A percentile compares a stretch with the other conserved stretches of the same genome.
These are phyloP conservation scores for Pyronema omphalodes DNA, from an alignment of 495 filamentous ascomycete species.

Conservation along the genomic window DNA sequence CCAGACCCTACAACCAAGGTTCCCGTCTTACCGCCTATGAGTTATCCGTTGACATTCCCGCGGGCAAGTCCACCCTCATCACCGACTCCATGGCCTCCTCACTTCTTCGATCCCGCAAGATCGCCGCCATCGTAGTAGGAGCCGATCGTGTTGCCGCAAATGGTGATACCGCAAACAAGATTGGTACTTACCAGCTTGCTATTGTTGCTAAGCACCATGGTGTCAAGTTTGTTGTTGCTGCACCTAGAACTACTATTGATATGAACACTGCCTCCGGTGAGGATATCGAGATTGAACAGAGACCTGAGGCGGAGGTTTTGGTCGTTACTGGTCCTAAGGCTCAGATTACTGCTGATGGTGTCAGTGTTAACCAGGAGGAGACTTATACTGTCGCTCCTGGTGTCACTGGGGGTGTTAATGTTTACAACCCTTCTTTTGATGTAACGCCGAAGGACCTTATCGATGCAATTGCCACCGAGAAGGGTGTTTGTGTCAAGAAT, in stretches of 20 bases:
- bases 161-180: slow-evolving; percentile 96
- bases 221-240: slow-evolving; percentile 87
- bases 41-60: slow-evolving; percentile 87
- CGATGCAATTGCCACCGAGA: slow-evolving; percentile 86
- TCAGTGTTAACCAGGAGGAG: slow-evolving; percentile 30
- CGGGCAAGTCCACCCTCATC: slow-evolving; percentile 45
- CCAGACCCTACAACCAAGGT: slow-evolving; percentile 93
- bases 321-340: slow-evolving; percentile 56
- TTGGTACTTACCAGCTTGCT: slow-evolving; percentile 84
- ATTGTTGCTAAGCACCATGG: slow-evolving; percentile 71
- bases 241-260: slow-evolving; percentile 87
- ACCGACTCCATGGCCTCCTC: slow-evolving; percentile 94
- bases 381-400: slow-evolving; percentile 56
- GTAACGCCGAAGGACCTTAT: slow-evolving; percentile 74
- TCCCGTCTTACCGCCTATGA: slow-evolving; percentile 90
- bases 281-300: slow-evolving; percentile 76
- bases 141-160: slow-evolving; percentile 91
- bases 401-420: slow-evolving; percentile 33
- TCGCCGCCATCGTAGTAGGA: slow-evolving; percentile 78
- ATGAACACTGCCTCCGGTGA: slow-evolving; percentile 52
- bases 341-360: slow-evolving; percentile 23
- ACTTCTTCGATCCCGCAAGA: slow-evolving; percentile 45
- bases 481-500: slow-evolving; percentile 65
- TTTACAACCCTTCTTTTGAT: slow-evolving; percentile 96
- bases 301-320: slow-evolving; percentile 58